phyloP scores from a whole-genome alignment of 768 basidiomycete genomes.

The Hypsizygus marmoreus region DNA sequence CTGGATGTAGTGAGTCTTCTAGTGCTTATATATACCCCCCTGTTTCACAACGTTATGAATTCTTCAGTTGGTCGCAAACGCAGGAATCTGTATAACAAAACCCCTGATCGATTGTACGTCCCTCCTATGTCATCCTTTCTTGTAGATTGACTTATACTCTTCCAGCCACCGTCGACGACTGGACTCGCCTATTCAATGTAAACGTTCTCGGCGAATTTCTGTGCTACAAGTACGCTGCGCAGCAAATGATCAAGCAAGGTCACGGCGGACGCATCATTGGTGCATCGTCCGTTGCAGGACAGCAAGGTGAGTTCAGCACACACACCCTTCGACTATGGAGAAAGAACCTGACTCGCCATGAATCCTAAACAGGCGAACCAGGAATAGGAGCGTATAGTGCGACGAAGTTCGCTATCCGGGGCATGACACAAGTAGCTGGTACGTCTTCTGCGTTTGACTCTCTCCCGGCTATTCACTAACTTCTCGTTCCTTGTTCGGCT shows the following conservation, averaged over 20 bases:
- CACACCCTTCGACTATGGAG: no score
- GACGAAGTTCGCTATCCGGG: slow-evolving; percentile 43
- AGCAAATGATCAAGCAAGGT: slow-evolving; percentile 37
- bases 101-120: slow-evolving; percentile 24
- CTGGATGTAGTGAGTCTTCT: slow-evolving; percentile 30
- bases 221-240: slow-evolving; percentile 35
- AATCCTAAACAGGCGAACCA: slow-evolving; percentile 12
- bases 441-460: not conserved
- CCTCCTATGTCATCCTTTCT: not conserved
- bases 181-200: slow-evolving; percentile 27
- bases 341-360: no score
- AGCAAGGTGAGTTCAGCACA: slow-evolving; percentile 31
- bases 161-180: slow-evolving; percentile 25
- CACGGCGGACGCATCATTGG: slow-evolving; percentile 35
- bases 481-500: no score
- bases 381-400: slow-evolving; percentile 30
- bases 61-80: slow-evolving; percentile 36
- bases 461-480: not conserved
- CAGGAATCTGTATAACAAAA: slow-evolving; percentile 25
- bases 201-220: slow-evolving; percentile 34
- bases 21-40: not conserved
- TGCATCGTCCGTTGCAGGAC: slow-evolving; percentile 33
- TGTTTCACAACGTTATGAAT: not conserved
- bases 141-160: not conserved
- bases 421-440: slow-evolving; percentile 36